These are phyloP conservation scores for Leishmania arabica DNA, from an alignment of 208 protist species.

Conservation along the genomic window DNA sequence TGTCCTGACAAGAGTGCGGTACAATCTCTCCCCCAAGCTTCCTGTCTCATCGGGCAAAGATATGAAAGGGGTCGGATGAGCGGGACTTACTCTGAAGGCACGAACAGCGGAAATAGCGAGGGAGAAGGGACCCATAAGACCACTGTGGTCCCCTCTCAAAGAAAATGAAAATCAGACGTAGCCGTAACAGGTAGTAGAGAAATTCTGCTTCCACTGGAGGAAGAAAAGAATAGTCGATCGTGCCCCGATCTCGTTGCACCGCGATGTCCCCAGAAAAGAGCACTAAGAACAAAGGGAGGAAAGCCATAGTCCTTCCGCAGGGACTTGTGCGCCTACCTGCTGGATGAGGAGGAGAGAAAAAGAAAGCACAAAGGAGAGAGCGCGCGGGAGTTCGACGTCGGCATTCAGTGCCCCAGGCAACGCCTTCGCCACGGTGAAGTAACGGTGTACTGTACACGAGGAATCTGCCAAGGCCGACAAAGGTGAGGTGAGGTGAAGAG, in stretches of 20 bases:
- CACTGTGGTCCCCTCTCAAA: background rate
- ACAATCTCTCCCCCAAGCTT: background rate
- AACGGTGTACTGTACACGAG: background rate
- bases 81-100: background rate
- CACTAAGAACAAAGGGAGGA: background rate
- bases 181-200: background rate
- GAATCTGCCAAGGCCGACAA: background rate
- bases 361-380: background rate
- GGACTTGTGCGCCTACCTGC: background rate
- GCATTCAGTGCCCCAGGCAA: background rate
- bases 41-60: too few relatives aligned
- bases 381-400: background rate
- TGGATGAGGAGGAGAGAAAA: background rate
- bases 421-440: background rate
- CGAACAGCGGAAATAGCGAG: slow-evolving; percentile 1
- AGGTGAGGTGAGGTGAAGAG: background rate
- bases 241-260: background rate
- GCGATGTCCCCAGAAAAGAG: background rate
- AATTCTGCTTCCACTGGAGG: background rate
- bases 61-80: too few relatives aligned
- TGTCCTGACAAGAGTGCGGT: background rate
- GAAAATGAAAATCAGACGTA: background rate
- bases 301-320: background rate
- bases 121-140: background rate
- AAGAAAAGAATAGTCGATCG: background rate